Percentiles rank a stretch among this genome's conserved stretches.
Evolutionary conservation across 1,139 yeast species (phyloP).

Genomic region (Candida albicans): DNA sequence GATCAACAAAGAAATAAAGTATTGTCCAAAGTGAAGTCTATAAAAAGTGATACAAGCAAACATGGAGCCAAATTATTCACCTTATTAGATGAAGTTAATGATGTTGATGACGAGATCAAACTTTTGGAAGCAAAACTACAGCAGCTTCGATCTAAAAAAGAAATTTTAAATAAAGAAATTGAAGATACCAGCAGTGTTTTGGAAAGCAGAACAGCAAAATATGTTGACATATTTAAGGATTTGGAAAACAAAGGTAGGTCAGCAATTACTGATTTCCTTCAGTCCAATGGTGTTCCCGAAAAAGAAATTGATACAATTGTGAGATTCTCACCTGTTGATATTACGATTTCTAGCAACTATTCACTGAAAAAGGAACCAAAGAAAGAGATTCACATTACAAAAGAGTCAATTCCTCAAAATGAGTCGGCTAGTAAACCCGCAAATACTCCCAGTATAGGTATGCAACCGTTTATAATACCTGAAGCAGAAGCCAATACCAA

Average conservation of each 20-base stretch:
- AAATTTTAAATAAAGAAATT: conserved; percentile 42
- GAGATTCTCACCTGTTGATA: conserved; percentile 28
- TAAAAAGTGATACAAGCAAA: conserved; percentile 42
- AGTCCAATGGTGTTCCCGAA: conserved; percentile 24
- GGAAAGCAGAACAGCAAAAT: conserved; percentile 50
- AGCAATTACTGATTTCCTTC: conserved; percentile 29
- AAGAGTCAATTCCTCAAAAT: background rate
- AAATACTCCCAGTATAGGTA: conserved; percentile 20
- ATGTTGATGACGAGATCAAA: conserved; percentile 43
- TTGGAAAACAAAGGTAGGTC: conserved; percentile 42
- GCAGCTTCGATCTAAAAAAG: conserved; percentile 38
- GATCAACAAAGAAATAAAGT: conserved; percentile 38
- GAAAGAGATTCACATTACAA: background rate
- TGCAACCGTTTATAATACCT: conserved; percentile 27
- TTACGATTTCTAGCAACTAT: conserved; percentile 26
- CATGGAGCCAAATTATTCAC: conserved; percentile 47
- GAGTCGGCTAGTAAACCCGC: background rate
- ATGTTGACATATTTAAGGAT: conserved; percentile 39
- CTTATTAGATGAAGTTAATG: conserved; percentile 34
- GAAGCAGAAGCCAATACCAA: conserved; percentile 7
- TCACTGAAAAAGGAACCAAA: conserved; percentile 3
- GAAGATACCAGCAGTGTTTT: conserved; percentile 53
- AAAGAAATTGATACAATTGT: conserved; percentile 22
- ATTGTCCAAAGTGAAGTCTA: conserved; percentile 35
- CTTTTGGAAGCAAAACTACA: conserved; percentile 39